Percentiles rank a stretch among this genome's conserved stretches.
Evolutionary conservation across 768 basidiomycete genomes (phyloP).

Genomic region (Collybia sp.): DNA sequence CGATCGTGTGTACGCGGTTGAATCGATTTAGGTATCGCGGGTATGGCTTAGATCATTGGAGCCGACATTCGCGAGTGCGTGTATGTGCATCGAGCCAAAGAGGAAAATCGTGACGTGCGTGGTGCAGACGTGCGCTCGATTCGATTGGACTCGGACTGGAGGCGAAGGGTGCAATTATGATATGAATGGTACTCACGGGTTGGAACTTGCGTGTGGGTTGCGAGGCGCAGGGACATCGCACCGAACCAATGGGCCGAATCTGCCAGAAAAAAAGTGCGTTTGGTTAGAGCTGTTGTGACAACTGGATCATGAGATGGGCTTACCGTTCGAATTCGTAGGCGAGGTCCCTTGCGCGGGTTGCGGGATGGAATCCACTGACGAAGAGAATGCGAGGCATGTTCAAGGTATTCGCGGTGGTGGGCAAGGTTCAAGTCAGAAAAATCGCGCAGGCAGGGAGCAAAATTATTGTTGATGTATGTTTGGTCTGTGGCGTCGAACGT

Average conservation of each 20-base stretch:
- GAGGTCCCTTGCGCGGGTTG: conserved; percentile 79
- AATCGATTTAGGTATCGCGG: conserved; percentile 26
- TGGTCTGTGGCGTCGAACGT: conserved; percentile 26
- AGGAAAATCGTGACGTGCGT: conserved; percentile 15
- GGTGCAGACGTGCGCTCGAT: conserved; percentile 23
- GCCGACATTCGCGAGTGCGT: conserved; percentile 16
- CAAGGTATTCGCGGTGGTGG: conserved; percentile 16
- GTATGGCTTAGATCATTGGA: conserved; percentile 10
- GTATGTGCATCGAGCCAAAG: conserved; percentile 16
- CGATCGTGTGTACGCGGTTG: conserved; percentile 36
- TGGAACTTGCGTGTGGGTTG: conserved; percentile 66
- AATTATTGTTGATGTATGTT: conserved; percentile 15
- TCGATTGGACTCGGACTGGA: conserved; percentile 19
- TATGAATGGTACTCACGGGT: conserved; percentile 66
- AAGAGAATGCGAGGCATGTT: conserved; percentile 80
- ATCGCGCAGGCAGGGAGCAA: background rate
- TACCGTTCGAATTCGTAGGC: conserved; percentile 88
- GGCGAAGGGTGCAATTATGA: conserved; percentile 15
- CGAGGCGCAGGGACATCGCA: conserved; percentile 90
- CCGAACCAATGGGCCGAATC: conserved; percentile 78
- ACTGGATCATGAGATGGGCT: conserved; percentile 1
- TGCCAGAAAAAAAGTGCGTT: conserved; percentile 20
- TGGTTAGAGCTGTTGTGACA: background rate
- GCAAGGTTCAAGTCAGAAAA: conserved; percentile 10
- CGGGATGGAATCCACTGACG: conserved; percentile 79